A percentile compares a stretch with the other conserved stretches of the same genome.
Evolutionary conservation across 305 asterid species (phyloP).

Genomic region (Solanum hybrid): DNA sequence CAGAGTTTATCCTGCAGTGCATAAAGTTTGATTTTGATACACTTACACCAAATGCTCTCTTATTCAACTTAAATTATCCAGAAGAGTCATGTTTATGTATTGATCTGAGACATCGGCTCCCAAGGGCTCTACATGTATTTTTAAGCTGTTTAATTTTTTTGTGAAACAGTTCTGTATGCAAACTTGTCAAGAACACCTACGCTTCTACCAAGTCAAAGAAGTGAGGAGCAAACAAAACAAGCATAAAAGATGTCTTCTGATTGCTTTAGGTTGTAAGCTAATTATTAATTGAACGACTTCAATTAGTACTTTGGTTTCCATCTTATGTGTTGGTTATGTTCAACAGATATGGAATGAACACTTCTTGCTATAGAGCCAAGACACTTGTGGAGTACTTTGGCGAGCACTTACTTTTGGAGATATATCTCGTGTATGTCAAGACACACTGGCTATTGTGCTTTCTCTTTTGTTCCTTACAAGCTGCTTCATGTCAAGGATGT

Average conservation of each 20-base stretch:
- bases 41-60: background rate
- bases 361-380: slow-evolving; percentile 59
- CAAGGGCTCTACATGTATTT: background rate
- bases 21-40: background rate
- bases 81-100: background rate
- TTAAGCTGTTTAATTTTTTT: slow-evolving; percentile 7
- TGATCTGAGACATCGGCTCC: background rate
- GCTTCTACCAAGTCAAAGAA: slow-evolving; percentile 63
- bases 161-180: slow-evolving; percentile 69
- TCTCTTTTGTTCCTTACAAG: no score
- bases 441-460: no score
- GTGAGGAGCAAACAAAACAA: slow-evolving; percentile 61
- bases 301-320: slow-evolving; percentile 2
- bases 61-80: background rate
- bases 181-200: slow-evolving; percentile 51
- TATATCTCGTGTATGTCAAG: slow-evolving; percentile 43
- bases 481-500: no score
- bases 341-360: slow-evolving; percentile 60
- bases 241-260: slow-evolving; percentile 66
- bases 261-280: slow-evolving; percentile 50
- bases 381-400: slow-evolving; percentile 70
- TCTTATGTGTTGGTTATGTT: slow-evolving; percentile 9
- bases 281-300: background rate
- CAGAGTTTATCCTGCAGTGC: background rate
- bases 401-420: slow-evolving; percentile 49